Percentiles rank a stretch among this genome's conserved stretches.
Conservation (phyloP, 208 protist genomes). For the Phytomonas francai region DNA sequence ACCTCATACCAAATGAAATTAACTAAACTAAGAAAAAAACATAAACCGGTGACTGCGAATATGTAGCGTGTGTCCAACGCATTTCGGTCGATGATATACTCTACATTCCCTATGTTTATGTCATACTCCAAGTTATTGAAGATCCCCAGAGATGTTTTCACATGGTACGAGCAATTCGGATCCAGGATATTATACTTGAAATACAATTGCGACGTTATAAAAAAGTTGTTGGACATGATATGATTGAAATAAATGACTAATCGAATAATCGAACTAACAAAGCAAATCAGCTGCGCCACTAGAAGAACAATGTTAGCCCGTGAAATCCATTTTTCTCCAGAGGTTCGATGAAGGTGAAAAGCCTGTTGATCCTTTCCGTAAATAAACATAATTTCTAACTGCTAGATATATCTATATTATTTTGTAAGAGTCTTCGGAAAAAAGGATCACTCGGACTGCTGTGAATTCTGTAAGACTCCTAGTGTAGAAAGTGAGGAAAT, state of each 20-base stretch:
- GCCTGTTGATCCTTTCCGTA: constrained; percentile 78
- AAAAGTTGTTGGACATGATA: constrained; percentile 64
- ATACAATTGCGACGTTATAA: constrained; percentile 25
- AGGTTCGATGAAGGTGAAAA: constrained; percentile 59
- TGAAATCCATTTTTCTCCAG: constrained; percentile 55
- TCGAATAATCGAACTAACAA: constrained; percentile 47
- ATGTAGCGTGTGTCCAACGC: constrained; percentile 65
- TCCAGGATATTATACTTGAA: constrained; percentile 26
- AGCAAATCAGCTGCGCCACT: constrained; percentile 58
- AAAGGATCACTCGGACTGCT: not conserved
- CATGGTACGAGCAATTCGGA: constrained; percentile 24
- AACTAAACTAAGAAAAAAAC: constrained; percentile 33
- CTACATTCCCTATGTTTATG: constrained; percentile 44
- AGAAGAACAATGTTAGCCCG: constrained; percentile 48
- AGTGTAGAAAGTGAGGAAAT: not conserved
- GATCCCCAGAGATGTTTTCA: constrained; percentile 27
- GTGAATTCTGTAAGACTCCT: not conserved
- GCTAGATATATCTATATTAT: not conserved
- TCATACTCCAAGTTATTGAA: constrained; percentile 47
- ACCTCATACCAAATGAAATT: constrained; percentile 67
- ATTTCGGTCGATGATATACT: constrained; percentile 59
- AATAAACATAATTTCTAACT: constrained; percentile 51
- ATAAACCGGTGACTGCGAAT: constrained; percentile 37
- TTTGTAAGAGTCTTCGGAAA: not conserved
- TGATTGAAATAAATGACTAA: constrained; percentile 23